Evolutionary conservation across 2,329 filamentous ascomycete species (phyloP), one percentile per base, ranked within the genome.

Genomic region (Catunica adiposa): DNA sequence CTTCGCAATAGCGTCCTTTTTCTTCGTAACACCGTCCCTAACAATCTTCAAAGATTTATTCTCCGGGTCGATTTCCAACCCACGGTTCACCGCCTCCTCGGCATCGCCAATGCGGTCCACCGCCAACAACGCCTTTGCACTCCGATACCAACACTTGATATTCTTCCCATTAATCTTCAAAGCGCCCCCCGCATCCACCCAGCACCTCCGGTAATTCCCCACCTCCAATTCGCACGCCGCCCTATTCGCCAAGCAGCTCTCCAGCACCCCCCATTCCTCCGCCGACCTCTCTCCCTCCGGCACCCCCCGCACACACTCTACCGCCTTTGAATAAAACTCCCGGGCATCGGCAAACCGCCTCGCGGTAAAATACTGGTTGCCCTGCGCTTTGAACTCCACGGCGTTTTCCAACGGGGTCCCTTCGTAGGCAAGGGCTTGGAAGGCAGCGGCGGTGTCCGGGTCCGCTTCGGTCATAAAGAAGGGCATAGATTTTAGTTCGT

Each of bases 401-500:
- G 82, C 85, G 59, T 94, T 83, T 67, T 97, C 90, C 8, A 82
- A 76, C 51, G 86, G 81, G 7, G 89, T 89, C 20, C 92, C 94
- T 71, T 98, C 92, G 66, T 96, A 95, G 29, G 88, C 87, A 40
- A 98, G 73, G 0, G 92, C 90, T 65, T 86, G 84, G 59, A 98
- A 75, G 0, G 92, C 94, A 63, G 94, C 89, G 0, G 95, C 74
- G 62, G 86, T 82, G 59, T 84, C 74, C 64, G 95, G 95, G 61
- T 89, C 83, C 61, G 94, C 85, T 62, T 86, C 83, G 29, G 89
- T 97, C 92, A 98, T 98, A 74, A 98, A 98, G 38, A 98, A 77
- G 5, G 92, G 92, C 31, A 73, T 77, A 65, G 73, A 73, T 66
- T 79, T 78, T 44, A 81, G 68, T 51, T 80, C 77, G 8, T 73